phyloP scores from a whole-genome alignment of 1,139 yeast genomes.

The Saccharomyces pastorianus region DNA sequence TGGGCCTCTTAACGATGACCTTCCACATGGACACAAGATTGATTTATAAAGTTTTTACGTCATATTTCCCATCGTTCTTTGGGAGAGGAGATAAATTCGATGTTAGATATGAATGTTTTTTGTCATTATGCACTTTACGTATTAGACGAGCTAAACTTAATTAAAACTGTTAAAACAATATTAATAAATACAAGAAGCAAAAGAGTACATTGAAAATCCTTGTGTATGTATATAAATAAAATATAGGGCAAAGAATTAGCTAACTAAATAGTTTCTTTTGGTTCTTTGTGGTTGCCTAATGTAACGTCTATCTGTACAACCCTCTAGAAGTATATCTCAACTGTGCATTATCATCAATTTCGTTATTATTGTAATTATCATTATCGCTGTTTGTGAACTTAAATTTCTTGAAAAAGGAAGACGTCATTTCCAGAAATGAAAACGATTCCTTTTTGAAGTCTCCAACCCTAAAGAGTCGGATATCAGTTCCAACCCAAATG shows the following conservation, averaged over 20 bases:
- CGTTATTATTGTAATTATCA: conserved; percentile 5
- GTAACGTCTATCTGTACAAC: not conserved
- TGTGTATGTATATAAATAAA: not conserved
- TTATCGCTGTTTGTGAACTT: conserved; percentile 20
- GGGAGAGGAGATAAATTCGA: too few species aligned
- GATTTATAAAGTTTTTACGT: too few species aligned
- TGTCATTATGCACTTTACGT: too few species aligned
- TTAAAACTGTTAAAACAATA: too few species aligned
- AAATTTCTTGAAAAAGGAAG: conserved; percentile 27
- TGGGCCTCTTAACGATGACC: not conserved
- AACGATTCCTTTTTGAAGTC: conserved; percentile 30
- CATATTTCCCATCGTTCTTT: too few species aligned
- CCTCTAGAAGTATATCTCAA: not conserved
- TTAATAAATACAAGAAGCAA: not conserved
- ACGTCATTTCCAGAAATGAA: conserved; percentile 31
- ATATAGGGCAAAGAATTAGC: not conserved
- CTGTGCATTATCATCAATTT: not conserved
- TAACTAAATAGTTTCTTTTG: not conserved
- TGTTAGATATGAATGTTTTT: too few species aligned
- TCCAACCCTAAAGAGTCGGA: conserved; percentile 54
- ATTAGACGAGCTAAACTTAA: too few species aligned
- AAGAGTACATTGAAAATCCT: not conserved
- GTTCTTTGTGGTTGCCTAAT: not conserved
- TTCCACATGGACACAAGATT: not conserved
- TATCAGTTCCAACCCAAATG: conserved; percentile 58